Conservation (phyloP, 441 rosid species). For the Erysimum cheiri region DNA sequence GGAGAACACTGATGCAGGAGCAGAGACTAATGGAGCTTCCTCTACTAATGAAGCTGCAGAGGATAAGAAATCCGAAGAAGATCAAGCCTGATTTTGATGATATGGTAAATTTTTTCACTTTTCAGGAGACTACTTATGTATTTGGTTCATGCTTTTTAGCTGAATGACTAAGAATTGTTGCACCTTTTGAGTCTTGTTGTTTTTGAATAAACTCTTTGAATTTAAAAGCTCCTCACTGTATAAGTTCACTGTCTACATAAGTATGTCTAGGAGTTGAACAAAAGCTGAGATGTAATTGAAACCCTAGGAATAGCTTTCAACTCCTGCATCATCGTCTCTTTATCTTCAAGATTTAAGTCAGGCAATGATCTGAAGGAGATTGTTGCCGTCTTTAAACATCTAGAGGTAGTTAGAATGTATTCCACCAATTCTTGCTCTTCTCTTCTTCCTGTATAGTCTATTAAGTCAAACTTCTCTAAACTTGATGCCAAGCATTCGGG, state of each 20-base stretch:
- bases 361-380: neutral
- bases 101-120: constrained; percentile 19
- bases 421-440: neutral
- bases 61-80: constrained; percentile 54
- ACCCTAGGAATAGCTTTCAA: constrained; percentile 1
- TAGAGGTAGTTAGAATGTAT: constrained; percentile 8
- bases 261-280: neutral
- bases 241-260: too few relatives aligned
- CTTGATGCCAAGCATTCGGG: constrained; percentile 15
- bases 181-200: neutral
- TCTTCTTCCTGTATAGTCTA: neutral
- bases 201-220: neutral
- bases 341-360: neutral
- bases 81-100: constrained; percentile 48
- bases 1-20: constrained; percentile 62
- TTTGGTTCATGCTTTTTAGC: neutral
- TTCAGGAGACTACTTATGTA: constrained; percentile 2
- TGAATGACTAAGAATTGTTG: neutral
- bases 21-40: constrained; percentile 51
- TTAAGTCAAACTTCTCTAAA: constrained; percentile 10
- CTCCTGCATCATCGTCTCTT: neutral
- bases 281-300: neutral
- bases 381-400: neutral
- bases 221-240: neutral
- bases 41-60: constrained; percentile 53